Evolutionary conservation across 2,329 filamentous ascomycete species (phyloP).

Genomic region (Claviceps sorghi): DNA sequence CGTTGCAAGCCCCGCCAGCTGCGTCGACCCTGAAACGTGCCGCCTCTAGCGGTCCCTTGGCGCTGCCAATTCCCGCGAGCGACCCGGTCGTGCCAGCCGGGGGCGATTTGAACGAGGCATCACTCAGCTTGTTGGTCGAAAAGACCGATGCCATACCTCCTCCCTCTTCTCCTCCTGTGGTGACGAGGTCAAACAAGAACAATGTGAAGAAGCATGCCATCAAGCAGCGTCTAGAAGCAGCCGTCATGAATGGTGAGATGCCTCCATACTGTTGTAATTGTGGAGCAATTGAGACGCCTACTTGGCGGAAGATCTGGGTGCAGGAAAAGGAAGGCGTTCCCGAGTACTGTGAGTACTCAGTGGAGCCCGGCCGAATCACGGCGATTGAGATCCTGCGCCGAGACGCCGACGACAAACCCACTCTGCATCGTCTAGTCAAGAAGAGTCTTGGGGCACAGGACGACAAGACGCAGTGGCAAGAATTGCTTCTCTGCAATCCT

Average conservation of each 20-base stretch:
- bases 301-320: conserved; percentile 88
- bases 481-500: conserved; percentile 78
- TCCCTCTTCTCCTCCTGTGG: conserved; percentile 21
- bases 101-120: conserved; percentile 12
- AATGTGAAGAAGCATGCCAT: conserved; percentile 47
- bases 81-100: conserved; percentile 23
- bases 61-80: conserved; percentile 29
- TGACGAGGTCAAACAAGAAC: conserved; percentile 47
- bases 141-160: conserved; percentile 27
- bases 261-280: conserved; percentile 87
- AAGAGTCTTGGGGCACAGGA: conserved; percentile 50
- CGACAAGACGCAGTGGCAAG: conserved; percentile 52
- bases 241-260: conserved; percentile 65
- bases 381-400: conserved; percentile 55
- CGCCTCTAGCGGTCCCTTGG: conserved; percentile 18
- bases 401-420: conserved; percentile 47
- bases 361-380: conserved; percentile 58
- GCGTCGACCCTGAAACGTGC: conserved; percentile 24
- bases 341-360: conserved; percentile 53
- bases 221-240: conserved; percentile 42
- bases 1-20: conserved; percentile 18
- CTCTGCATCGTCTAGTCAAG: conserved; percentile 61
- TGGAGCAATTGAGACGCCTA: conserved; percentile 87
- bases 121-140: conserved; percentile 25
- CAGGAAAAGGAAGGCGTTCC: conserved; percentile 59